A percentile compares a stretch with the other conserved stretches of the same genome.
phyloP scores from a whole-genome alignment of 495 filamentous ascomycete species.

The Hypoxylon subgilvum region DNA sequence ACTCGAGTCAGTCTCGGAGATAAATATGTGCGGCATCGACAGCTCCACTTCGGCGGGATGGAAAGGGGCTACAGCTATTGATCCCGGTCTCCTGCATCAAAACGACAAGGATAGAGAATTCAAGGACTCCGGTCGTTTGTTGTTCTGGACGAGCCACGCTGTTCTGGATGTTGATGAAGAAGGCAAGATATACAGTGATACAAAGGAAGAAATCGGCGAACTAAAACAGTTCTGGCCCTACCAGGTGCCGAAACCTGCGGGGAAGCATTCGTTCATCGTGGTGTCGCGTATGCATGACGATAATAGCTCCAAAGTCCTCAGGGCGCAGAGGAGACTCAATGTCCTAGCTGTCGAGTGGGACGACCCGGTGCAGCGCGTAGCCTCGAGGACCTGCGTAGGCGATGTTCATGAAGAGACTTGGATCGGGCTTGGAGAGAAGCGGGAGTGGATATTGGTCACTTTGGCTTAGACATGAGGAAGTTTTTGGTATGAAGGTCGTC shows the following conservation, averaged over 20 bases:
- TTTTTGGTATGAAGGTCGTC: no score
- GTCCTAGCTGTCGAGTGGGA: slow-evolving; percentile 15
- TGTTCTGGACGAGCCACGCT: slow-evolving; percentile 32
- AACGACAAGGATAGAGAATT: slow-evolving; percentile 9
- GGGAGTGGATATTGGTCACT: slow-evolving; percentile 21
- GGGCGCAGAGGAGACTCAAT: slow-evolving; percentile 12
- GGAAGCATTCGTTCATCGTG: slow-evolving; percentile 15
- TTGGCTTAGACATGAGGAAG: slow-evolving; percentile 1
- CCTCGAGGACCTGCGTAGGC: slow-evolving; percentile 4
- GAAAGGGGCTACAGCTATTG: slow-evolving; percentile 9
- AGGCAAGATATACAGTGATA: slow-evolving; percentile 10
- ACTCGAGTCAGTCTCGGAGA: not conserved
- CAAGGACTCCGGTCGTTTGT: slow-evolving; percentile 13
- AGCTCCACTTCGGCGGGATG: slow-evolving; percentile 12
- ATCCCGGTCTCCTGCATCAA: slow-evolving; percentile 1
- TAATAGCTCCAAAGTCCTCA: slow-evolving; percentile 6
- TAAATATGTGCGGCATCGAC: slow-evolving; percentile 20
- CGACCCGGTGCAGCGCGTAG: slow-evolving; percentile 3
- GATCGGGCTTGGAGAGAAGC: slow-evolving; percentile 7
- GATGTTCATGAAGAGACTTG: slow-evolving; percentile 10
- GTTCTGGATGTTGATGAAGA: slow-evolving; percentile 2
- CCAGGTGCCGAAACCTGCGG: slow-evolving; percentile 1
- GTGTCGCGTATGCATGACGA: slow-evolving; percentile 17
- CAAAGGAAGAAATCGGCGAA: slow-evolving; percentile 8
- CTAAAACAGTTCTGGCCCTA: not conserved